Conservation (phyloP, 352 stramenopile species). For the Phytophthora fragariae region DNA sequence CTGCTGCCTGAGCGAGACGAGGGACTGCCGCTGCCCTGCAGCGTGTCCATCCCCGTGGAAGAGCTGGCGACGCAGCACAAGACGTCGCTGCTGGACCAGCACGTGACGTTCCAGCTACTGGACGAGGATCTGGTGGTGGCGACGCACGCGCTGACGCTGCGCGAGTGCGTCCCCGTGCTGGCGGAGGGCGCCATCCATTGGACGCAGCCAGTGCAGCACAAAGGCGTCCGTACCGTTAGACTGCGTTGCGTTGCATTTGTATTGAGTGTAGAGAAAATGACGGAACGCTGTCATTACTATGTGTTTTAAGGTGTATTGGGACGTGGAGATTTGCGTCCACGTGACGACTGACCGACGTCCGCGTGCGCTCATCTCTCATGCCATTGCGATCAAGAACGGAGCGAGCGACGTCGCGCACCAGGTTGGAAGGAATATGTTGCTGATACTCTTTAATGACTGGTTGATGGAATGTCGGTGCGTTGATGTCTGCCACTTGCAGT, state of each 20-base stretch:
- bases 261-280: neutral
- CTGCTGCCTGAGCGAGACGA: conserved; percentile 28
- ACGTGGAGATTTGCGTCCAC: conserved; percentile 45
- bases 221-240: conserved; percentile 35
- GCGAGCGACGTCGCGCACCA: conserved; percentile 48
- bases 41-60: conserved; percentile 40
- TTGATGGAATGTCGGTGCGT: neutral
- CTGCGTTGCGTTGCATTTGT: neutral
- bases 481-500: conserved; percentile 27
- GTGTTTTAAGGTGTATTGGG: conserved; percentile 33
- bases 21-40: conserved; percentile 46
- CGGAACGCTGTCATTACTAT: no score
- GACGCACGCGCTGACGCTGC: conserved; percentile 45
- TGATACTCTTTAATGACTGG: conserved; percentile 1
- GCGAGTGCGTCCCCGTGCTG: conserved; percentile 63
- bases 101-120: conserved; percentile 53
- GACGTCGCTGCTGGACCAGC: conserved; percentile 43
- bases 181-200: conserved; percentile 52
- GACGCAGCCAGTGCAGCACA: conserved; percentile 40
- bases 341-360: conserved; percentile 57
- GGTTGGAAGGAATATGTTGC: conserved; percentile 28
- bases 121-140: conserved; percentile 38
- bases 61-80: conserved; percentile 40
- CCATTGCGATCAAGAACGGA: conserved; percentile 49
- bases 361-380: conserved; percentile 49